phyloP scores from a whole-genome alignment of 495 filamentous ascomycete genomes.

The Articulospora tetracladia region DNA sequence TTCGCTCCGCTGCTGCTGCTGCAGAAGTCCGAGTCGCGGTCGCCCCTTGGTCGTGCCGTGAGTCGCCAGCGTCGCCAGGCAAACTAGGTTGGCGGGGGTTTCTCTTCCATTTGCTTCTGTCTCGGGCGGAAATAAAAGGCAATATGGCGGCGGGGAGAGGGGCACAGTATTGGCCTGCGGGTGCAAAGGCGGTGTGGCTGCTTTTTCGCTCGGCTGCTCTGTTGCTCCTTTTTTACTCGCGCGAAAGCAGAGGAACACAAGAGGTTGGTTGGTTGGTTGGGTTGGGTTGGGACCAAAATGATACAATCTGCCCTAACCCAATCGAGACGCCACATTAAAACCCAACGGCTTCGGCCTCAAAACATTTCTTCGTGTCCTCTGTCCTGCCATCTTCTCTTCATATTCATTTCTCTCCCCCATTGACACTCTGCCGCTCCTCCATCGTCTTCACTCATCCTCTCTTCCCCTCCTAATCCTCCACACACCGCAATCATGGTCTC shows the following conservation, averaged over 20 bases:
- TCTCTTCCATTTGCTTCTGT: background rate
- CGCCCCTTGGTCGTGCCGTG: background rate
- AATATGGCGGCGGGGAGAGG: background rate
- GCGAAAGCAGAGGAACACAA: no score
- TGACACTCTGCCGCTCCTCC: constrained; percentile 7
- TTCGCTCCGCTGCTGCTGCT: background rate
- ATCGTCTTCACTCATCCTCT: constrained; percentile 17
- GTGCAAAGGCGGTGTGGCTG: background rate
- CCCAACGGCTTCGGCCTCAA: background rate
- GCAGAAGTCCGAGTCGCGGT: no score
- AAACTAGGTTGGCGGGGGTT: no score
- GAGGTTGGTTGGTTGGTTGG: background rate
- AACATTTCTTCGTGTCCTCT: constrained; percentile 19
- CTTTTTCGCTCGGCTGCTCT: no score
- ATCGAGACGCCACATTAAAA: background rate
- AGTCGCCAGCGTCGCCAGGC: no score
- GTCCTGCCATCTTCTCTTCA: constrained; percentile 25
- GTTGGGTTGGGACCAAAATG: background rate
- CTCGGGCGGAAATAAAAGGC: background rate
- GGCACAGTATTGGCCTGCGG: background rate
- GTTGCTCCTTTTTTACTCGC: no score
- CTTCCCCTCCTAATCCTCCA: constrained; percentile 13
- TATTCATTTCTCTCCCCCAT: constrained; percentile 16
- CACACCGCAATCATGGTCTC: constrained; percentile 23
- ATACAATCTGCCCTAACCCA: background rate